These are phyloP conservation scores for Zymoseptoria pseudotritici DNA, from an alignment of 2,329 filamentous ascomycete species.

Conservation along the genomic window DNA sequence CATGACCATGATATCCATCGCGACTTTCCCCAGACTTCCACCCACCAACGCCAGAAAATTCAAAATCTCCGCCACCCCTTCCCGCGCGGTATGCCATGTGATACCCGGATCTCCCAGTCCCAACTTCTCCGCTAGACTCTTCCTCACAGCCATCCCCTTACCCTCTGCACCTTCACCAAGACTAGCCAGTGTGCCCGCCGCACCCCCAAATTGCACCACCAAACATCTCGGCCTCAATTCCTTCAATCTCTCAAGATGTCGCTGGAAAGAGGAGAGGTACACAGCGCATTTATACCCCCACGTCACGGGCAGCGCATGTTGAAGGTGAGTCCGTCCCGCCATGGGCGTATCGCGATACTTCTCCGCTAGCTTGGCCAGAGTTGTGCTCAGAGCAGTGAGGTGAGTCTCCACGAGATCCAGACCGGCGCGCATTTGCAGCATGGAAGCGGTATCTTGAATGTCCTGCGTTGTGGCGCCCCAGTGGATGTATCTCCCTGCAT, in stretches of 20 bases:
- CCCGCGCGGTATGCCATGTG: conserved; percentile 29
- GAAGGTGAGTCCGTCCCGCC: conserved; percentile 26
- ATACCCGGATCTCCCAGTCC: conserved; percentile 21
- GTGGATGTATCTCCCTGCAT: conserved; percentile 23
- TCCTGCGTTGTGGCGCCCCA: conserved; percentile 29
- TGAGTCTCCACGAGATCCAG: conserved; percentile 14
- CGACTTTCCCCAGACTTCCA: conserved; percentile 25
- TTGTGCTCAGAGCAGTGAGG: conserved; percentile 9
- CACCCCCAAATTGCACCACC: conserved; percentile 27
- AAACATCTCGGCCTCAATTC: conserved; percentile 21
- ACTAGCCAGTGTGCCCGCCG: conserved; percentile 27
- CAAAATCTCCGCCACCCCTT: conserved; percentile 23
- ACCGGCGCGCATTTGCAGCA: conserved; percentile 23
- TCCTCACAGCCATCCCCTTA: conserved; percentile 16
- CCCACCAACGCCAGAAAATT: conserved; percentile 23
- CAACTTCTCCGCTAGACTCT: conserved; percentile 18
- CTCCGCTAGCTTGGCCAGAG: conserved; percentile 10
- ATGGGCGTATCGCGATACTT: conserved; percentile 21
- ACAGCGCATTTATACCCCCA: conserved; percentile 30
- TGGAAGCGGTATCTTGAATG: conserved; percentile 24
- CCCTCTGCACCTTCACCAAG: conserved; percentile 7
- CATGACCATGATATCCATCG: conserved; percentile 26
- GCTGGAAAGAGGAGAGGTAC: conserved; percentile 24
- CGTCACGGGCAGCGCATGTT: conserved; percentile 28
- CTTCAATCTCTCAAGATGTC: conserved; percentile 21